These are phyloP conservation scores for Citrus inodora DNA, from an alignment of 345 rosid genomes.

Conservation along the genomic window DNA sequence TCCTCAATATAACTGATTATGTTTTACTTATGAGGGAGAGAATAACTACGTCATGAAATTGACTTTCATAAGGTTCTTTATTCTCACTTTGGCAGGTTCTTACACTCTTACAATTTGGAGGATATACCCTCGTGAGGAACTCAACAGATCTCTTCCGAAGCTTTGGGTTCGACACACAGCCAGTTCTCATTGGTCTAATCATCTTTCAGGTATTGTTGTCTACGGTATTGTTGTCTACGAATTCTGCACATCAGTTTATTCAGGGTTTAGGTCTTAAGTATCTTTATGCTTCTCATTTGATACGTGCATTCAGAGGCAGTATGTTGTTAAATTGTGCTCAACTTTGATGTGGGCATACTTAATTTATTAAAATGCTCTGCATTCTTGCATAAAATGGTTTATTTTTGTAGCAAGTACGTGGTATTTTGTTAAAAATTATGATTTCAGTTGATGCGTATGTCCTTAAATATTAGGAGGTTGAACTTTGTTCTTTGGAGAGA, in stretches of 20 bases:
- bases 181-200: slow-evolving; percentile 89
- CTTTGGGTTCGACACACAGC: slow-evolving; percentile 95
- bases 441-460: not conserved
- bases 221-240: slow-evolving; percentile 28
- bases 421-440: not conserved
- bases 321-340: not conserved
- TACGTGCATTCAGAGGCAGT: not conserved
- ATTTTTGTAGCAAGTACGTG: not conserved
- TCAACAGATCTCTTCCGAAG: slow-evolving; percentile 89
- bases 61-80: not conserved
- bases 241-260: not conserved
- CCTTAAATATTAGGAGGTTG: too few relatives aligned
- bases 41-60: not conserved
- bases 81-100: slow-evolving; percentile 52
- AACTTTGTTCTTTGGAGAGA: not conserved
- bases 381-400: not conserved
- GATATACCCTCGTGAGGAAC: slow-evolving; percentile 96
- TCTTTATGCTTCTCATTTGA: not conserved
- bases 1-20: not conserved
- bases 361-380: not conserved
- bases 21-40: not conserved
- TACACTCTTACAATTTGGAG: slow-evolving; percentile 89
- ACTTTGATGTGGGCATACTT: not conserved
- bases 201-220: slow-evolving; percentile 74
- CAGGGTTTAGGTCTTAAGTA: slow-evolving; percentile 1